phyloP scores from a whole-genome alignment of 148 eudicot species.

The Rhododendron kiyosumense region DNA sequence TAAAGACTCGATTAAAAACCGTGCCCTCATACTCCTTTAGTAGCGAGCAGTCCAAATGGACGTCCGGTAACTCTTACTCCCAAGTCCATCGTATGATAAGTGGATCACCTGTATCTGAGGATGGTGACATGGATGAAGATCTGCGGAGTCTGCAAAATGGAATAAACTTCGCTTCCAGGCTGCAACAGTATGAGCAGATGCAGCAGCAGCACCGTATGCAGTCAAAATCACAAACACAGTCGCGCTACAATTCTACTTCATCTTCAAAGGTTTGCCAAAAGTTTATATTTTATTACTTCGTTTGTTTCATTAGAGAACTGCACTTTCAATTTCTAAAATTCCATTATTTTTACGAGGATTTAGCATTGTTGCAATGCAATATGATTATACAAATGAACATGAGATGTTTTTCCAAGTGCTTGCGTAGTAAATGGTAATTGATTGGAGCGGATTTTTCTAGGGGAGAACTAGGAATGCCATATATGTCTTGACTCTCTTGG shows the following conservation, averaged over 20 bases:
- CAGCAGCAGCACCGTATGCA: conserved; percentile 62
- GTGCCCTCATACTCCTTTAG: conserved; percentile 73
- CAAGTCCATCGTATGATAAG: conserved; percentile 20
- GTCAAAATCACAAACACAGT: conserved; percentile 40
- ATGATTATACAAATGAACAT: not conserved
- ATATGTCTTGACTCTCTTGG: not conserved
- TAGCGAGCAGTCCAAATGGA: conserved; percentile 36
- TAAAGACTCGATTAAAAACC: conserved; percentile 83
- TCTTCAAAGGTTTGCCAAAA: conserved; percentile 33
- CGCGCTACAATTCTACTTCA: conserved; percentile 34
- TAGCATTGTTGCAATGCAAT: not conserved
- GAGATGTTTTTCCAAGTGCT: not conserved
- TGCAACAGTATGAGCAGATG: conserved; percentile 70
- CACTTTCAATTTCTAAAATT: not conserved
- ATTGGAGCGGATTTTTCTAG: not conserved
- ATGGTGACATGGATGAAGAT: conserved; percentile 51
- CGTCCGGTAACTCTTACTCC: conserved; percentile 29
- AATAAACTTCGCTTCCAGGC: conserved; percentile 64
- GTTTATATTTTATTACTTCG: not conserved
- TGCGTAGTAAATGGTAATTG: not conserved
- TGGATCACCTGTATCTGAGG: conserved; percentile 28
- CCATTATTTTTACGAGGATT: not conserved
- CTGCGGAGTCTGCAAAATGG: conserved; percentile 43
- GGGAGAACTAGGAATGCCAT: not conserved
- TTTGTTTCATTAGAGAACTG: not conserved